phyloP scores from a whole-genome alignment of 345 rosid species.

The Eucalyptus guilfoylei region DNA sequence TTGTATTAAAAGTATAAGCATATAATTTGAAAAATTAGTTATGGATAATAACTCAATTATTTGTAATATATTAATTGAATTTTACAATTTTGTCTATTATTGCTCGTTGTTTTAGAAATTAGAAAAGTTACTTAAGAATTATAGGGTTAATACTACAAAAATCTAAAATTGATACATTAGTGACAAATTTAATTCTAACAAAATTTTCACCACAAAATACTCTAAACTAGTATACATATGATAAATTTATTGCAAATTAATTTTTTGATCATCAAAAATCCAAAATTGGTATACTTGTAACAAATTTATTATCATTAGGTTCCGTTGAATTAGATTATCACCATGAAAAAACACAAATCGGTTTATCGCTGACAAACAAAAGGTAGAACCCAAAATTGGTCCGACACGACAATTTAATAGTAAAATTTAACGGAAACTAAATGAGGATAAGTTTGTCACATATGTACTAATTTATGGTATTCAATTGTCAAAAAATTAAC shows the following conservation, averaged over 20 bases:
- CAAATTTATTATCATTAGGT: no score
- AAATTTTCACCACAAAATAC: no score
- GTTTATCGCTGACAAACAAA: fast-evolving
- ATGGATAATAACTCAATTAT: background rate
- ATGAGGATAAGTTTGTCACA: no score
- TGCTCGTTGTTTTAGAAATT: background rate
- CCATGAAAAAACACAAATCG: fast-evolving
- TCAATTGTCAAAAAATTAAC: fast-evolving
- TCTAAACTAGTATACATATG: no score
- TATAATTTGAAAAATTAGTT: background rate
- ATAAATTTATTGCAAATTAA: no score
- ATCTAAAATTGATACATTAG: fast-evolving
- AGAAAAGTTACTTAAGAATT: no score
- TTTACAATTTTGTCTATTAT: background rate
- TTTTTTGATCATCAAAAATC: fast-evolving
- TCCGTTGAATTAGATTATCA: no score
- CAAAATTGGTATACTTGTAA: fast-evolving
- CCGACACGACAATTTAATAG: fast-evolving
- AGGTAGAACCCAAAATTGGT: no score
- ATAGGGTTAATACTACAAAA: no score
- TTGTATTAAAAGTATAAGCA: background rate
- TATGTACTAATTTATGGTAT: fast-evolving
- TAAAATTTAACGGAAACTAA: no score
- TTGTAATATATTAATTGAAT: background rate
- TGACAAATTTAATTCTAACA: no score